phyloP scores from a whole-genome alignment of 2,329 filamentous ascomycete genomes.

The Zarea fungicola region DNA sequence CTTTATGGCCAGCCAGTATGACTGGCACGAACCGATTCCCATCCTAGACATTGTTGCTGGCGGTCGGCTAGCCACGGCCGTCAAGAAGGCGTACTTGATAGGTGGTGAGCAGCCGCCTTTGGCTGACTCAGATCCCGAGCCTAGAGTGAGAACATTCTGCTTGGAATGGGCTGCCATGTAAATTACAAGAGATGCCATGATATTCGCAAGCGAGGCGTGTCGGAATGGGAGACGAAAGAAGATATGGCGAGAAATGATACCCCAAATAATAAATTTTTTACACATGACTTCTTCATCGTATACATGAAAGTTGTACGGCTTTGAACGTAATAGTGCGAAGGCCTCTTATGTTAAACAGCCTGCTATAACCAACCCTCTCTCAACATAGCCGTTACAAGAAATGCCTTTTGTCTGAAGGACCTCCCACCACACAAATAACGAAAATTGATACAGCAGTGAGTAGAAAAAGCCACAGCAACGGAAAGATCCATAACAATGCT shows the following conservation, averaged over 20 bases:
- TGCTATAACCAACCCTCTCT: no score
- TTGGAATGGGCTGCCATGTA: slow-evolving; percentile 95
- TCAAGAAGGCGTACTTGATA: slow-evolving; percentile 92
- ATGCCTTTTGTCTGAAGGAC: no score
- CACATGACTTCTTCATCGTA: no score
- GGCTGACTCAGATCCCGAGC: slow-evolving; percentile 26
- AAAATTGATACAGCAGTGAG: no score
- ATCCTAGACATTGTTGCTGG: slow-evolving; percentile 81
- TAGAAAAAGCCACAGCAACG: no score
- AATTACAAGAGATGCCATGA: slow-evolving; percentile 18
- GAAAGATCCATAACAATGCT: no score
- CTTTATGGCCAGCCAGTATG: slow-evolving; percentile 77
- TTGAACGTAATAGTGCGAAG: no score
- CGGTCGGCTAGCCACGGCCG: slow-evolving; percentile 82
- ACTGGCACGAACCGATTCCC: slow-evolving; percentile 83
- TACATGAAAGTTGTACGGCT: no score
- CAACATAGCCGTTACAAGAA: no score
- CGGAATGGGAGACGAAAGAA: not conserved
- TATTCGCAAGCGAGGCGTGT: not conserved
- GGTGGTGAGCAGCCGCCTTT: slow-evolving; percentile 54
- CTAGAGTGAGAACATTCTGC: slow-evolving; percentile 65
- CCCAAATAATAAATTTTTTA: no score
- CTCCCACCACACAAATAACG: no score
- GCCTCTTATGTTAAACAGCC: no score
- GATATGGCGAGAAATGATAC: not conserved